Evolutionary conservation across 2,329 filamentous ascomycete genomes (phyloP).

Genomic region (Fusarium mangiferae): DNA sequence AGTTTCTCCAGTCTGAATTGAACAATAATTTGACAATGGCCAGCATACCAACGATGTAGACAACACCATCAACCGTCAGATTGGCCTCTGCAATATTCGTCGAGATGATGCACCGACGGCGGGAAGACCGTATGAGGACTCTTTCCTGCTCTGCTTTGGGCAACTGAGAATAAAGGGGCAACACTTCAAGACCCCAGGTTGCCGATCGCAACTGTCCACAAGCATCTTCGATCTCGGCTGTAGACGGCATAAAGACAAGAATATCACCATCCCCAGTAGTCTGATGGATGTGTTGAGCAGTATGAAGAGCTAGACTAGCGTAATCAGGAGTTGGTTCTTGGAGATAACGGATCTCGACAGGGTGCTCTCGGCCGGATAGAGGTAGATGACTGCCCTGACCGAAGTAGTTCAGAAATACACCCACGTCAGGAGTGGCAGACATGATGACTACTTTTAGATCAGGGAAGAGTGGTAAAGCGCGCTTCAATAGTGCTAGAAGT

Average conservation of each 20-base stretch:
- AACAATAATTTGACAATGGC: conserved; percentile 45
- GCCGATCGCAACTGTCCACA: neutral
- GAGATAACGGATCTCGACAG: neutral
- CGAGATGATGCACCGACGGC: conserved; percentile 92
- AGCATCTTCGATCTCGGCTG: neutral
- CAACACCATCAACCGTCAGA: conserved; percentile 92
- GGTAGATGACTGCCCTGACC: neutral
- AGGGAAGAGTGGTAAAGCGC: neutral
- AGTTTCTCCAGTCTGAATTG: neutral
- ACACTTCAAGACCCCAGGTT: conserved; percentile 76
- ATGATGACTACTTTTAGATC: neutral
- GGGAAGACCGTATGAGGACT: conserved; percentile 92
- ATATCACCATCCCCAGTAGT: neutral
- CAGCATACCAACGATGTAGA: conserved; percentile 74
- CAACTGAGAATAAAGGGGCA: conserved; percentile 92
- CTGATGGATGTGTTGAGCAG: neutral
- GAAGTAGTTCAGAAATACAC: neutral
- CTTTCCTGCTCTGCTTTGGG: conserved; percentile 87
- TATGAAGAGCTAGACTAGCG: neutral
- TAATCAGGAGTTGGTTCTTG: neutral
- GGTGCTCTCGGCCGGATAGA: neutral
- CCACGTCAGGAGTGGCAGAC: neutral
- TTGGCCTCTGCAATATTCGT: conserved; percentile 98
- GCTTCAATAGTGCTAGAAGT: neutral
- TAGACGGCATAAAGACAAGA: neutral